Conservation (phyloP, 2,329 filamentous ascomycete species). For the Aspergillus oerlinghausenensis region DNA sequence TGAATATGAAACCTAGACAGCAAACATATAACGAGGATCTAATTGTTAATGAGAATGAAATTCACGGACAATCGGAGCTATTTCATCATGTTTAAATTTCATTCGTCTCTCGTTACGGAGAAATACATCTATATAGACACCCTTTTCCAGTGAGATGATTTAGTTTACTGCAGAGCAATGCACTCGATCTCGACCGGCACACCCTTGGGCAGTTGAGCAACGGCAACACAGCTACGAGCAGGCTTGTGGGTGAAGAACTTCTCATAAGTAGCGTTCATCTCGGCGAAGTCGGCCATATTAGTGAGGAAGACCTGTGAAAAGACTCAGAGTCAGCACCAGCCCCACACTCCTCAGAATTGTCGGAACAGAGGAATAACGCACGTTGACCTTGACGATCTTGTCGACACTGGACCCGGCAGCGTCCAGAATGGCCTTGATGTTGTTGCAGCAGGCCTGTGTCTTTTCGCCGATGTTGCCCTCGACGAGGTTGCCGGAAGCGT, state of each 20-base stretch:
- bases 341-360: background rate
- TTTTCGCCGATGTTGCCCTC: constrained; percentile 63
- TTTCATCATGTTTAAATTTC: background rate
- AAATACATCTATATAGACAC: background rate
- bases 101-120: background rate
- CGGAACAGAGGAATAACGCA: constrained; percentile 20
- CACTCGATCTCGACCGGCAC: constrained; percentile 63
- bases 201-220: constrained; percentile 59
- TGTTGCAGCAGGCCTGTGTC: constrained; percentile 68
- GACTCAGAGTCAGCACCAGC: background rate
- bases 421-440: constrained; percentile 76
- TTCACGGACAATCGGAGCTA: background rate
- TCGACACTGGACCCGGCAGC: constrained; percentile 73
- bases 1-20: background rate
- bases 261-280: constrained; percentile 70
- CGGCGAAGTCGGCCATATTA: constrained; percentile 83
- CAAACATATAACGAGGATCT: background rate
- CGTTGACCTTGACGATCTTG: constrained; percentile 82
- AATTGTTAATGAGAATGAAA: background rate
- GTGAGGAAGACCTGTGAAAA: constrained; percentile 67
- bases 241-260: constrained; percentile 65
- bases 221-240: constrained; percentile 59
- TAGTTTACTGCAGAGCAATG: constrained; percentile 50
- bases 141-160: background rate
- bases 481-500: constrained; percentile 56